Evolutionary conservation across 306 rosid genomes (phyloP), one percentile per base, ranked within the genome.

Genomic region (Lathyrus sativus): DNA sequence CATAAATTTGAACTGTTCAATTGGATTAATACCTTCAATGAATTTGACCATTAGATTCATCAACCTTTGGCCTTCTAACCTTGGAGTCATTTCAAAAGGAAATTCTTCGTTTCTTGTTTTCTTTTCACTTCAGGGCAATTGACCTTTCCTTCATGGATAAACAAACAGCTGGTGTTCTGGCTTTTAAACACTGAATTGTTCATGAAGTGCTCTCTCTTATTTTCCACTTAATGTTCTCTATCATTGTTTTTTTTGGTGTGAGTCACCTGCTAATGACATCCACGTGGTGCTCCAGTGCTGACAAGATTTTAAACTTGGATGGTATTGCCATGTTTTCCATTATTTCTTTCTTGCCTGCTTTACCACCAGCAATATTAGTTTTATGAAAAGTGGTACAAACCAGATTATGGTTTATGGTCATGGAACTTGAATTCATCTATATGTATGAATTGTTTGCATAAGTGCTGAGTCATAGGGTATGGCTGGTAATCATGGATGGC

Each of bases 351-450:
- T 59, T 59, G 44, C 19, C 10, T 33, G 14, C 61, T 26, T 55
- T 55, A 55, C 17, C 17, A 2, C 15, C 2, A 26, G 26, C 44
- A 59, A 15, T 33, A 59, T 7, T 35, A 33, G 44, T 14, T 59
- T 33, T 59, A 59, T 43, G 65, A 35, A n/a, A 8, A 59, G 43
- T 59, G 17, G n/a, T 12, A 28, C 3, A 5, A 12, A n/a, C 41
- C 1, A 11, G 38, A 26, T 55, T 51, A 18, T 51, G 31, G 22
- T 33, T 18, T 6, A n/a, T 58, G 42, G 63, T n/a, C 10, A n/a
- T 58, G 63, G 63, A 31, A 26, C 24, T 33, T 31, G 39, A 60
- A 60, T 60, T 60, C 5, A 18, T 61, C 48, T 15, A 7, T 37
- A 38, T 38, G 14, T 17, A 17, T 38, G 31, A 38, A 39, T 10